Conservation (phyloP, 176 grass and related monocot species). For the Themeda triandra region DNA sequence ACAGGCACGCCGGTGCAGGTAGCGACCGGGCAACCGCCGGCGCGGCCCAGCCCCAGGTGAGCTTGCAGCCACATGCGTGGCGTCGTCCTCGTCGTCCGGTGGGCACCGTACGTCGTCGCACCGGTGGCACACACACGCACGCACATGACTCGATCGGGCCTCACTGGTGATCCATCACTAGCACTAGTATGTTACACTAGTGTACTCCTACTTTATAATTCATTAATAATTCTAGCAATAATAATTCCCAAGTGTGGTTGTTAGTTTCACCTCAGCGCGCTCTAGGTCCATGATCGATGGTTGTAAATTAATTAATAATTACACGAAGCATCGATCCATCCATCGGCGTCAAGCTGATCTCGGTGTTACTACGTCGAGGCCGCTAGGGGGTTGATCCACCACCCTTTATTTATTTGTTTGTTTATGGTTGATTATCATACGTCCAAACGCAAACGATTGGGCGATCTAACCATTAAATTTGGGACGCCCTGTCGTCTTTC, state of each 20-base stretch:
- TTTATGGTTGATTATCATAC: background rate
- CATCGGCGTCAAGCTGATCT: constrained; percentile 22
- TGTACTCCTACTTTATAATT: background rate
- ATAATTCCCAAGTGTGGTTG: background rate
- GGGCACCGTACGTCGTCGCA: background rate
- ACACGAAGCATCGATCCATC: constrained; percentile 22
- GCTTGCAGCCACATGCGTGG: constrained; percentile 43
- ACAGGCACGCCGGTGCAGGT: background rate
- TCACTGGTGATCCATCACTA: background rate
- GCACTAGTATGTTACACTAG: background rate
- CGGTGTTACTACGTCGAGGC: background rate
- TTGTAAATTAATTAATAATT: background rate
- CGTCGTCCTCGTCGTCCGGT: background rate
- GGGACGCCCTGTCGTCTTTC: background rate
- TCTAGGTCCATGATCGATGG: too few relatives aligned
- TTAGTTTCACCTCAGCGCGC: background rate
- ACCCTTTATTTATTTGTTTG: background rate
- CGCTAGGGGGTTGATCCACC: constrained; percentile 20
- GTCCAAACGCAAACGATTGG: background rate
- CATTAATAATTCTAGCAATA: too few relatives aligned
- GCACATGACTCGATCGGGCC: background rate
- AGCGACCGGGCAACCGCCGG: constrained; percentile 37
- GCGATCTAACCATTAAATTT: constrained; percentile 9
- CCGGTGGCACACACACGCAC: background rate
- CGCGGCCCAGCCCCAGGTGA: background rate